Evolutionary conservation across 352 stramenopile species (phyloP), one percentile per base, ranked within the genome.

Genomic region (Phytophthora sansomeana): DNA sequence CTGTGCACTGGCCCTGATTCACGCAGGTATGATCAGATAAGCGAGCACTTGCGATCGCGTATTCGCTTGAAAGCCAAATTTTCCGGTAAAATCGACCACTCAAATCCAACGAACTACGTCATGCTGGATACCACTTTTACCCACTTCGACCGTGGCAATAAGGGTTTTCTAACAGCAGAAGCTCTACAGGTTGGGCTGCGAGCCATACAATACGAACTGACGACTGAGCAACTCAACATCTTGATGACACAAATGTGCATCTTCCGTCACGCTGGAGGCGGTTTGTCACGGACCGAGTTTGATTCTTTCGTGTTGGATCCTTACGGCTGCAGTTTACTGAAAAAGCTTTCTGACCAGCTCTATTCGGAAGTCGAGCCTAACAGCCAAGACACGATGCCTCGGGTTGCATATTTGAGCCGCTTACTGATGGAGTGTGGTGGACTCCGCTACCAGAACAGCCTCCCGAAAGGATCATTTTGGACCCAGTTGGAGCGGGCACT

Each of bases 221-320:
- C 66, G 3, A 57, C 28, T 7, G 56, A 71, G 1, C 80, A 92
- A 61, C 39, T 85, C 5, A 46, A 67, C 6, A 32, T 60, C 5
- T 55, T 94, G 14, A 63, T 90, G 42, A 35, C 47, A 1, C 59
- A 48, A 9, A 77, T 88, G 16, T 69, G 67, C 14, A 62, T 90
- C 6, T 91, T 90, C 28, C 66, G 70, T 28, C 77, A 85, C 24
- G 62, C 29, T 16, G 76, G 60, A 14, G 55, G 41, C 6, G 69
- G 69, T 0, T 26, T 93, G 9, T 93, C 87, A 16, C 76, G 87
- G 38, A 88, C 85, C 54, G 87, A 95, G 53, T 95, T 95, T 52
- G 87, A 95, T 62, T 75, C 84, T 0, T 95, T 93, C 58, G 80
- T 88, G 26, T 36, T 95, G 24, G 84, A 91, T 43, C 84, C 84